These are phyloP conservation scores for Boletus barrowsii DNA, from an alignment of 768 basidiomycete species.

Conservation along the genomic window DNA sequence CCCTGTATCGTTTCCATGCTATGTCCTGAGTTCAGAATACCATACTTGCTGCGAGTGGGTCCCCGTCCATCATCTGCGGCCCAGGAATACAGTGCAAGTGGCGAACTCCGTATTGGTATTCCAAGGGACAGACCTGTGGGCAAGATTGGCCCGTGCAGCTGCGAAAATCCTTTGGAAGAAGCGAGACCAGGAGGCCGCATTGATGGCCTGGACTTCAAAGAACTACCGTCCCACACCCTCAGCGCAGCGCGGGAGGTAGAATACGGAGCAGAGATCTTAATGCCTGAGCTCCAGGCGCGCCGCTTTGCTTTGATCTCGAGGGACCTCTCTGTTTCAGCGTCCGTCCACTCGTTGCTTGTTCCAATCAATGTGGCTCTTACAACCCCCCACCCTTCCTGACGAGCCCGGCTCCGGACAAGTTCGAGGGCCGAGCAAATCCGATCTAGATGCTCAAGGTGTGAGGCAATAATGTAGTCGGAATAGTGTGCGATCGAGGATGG, in stretches of 20 bases:
- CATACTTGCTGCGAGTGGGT: slow-evolving; percentile 14
- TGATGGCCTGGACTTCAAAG: not conserved
- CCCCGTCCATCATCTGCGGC: slow-evolving; percentile 37
- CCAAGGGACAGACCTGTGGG: slow-evolving; percentile 45
- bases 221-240: slow-evolving; percentile 20
- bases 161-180: not conserved
- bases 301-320: slow-evolving; percentile 59
- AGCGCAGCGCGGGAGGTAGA: not conserved
- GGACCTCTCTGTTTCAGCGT: slow-evolving; percentile 29
- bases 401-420: slow-evolving; percentile 41
- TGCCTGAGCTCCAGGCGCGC: slow-evolving; percentile 63
- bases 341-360: slow-evolving; percentile 27
- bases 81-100: slow-evolving; percentile 42
- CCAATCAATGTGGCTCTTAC: slow-evolving; percentile 29
- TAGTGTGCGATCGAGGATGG: slow-evolving; percentile 3
- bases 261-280: slow-evolving; percentile 37
- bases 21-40: slow-evolving; percentile 15
- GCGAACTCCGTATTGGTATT: slow-evolving; percentile 49
- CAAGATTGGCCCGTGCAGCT: slow-evolving; percentile 19
- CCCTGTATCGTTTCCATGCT: slow-evolving; percentile 9
- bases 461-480: slow-evolving; percentile 6
- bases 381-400: slow-evolving; percentile 38
- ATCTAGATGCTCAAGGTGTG: slow-evolving; percentile 25
- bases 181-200: slow-evolving; percentile 23
- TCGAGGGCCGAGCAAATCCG: slow-evolving; percentile 42